Base-by-base conservation (phyloP, 2,329 filamentous ascomycete genomes). In the Alternaria metachromatica region DNA sequence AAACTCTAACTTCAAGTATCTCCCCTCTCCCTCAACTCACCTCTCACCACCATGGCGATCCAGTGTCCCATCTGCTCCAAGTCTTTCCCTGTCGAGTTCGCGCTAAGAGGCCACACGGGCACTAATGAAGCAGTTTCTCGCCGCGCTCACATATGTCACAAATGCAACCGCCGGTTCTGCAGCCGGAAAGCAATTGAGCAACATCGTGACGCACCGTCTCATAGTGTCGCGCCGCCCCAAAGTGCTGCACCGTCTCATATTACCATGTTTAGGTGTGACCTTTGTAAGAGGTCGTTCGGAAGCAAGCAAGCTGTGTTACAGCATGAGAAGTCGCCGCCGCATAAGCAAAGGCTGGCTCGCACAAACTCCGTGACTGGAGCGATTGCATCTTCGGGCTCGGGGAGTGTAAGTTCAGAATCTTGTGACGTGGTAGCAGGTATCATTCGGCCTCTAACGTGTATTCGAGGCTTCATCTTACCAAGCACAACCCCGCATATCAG, bases 51-150 rank as follows among this genome's bases (percentile, higher is more conserved):
- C 15, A 41, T 41, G 33, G 33, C 33, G 4, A 2, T n/a, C 8
- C 33, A 41, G 2, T 41, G 15, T 41, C 33, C 33, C 15, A 41
- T 41, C 8, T 41, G 15, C 33, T 41, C 33, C 4, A 41, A n/a
- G 15, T 0, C 2, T 3, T 18, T 10, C 33, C 4, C 15, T 18
- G 10, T 15, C 33, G 4, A 41, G 5, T 3, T 1, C 2, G 7
- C 33, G 15, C 33, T 41, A 4, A 10, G 5, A 1, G 4, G 4
- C 15, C 33, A 41, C 33, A 41, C 33, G 8, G 33, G 33, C 7
- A 18, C 33, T 15, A 41, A 41, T 4, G 33, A 41, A 4, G 5
- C 33, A 2, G 1, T 4, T 3, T 4, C 4, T 4, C 33, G 33
- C 33, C 15, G 33, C 15, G 33, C 33, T 41, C 33, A 18, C 8